Evolutionary conservation across 768 basidiomycete genomes (phyloP).

Genomic region (Lentinula guzmanii): DNA sequence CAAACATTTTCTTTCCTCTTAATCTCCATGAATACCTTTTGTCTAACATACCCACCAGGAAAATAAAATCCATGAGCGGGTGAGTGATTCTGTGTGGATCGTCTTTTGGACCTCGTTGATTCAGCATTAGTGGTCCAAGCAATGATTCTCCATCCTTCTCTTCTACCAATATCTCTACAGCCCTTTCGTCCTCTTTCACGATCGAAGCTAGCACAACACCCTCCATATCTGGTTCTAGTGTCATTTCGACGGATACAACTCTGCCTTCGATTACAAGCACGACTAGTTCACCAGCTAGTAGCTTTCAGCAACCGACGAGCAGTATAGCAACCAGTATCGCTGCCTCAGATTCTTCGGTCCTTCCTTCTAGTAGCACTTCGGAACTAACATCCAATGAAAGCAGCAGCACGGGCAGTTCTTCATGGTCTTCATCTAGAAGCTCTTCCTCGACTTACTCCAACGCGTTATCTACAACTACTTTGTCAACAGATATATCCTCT

Average conservation of each 20-base stretch:
- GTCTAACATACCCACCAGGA: too few species aligned
- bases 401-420: neutral
- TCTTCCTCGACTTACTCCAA: neutral
- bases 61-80: neutral
- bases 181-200: neutral
- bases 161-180: neutral
- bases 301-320: neutral
- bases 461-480: neutral
- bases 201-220: neutral
- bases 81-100: neutral
- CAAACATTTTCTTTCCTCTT: neutral
- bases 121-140: neutral
- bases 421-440: neutral
- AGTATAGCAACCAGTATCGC: neutral
- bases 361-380: neutral
- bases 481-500: neutral
- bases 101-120: neutral
- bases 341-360: neutral
- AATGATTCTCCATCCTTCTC: neutral
- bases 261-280: neutral
- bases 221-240: neutral
- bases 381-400: neutral
- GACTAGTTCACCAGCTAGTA: neutral
- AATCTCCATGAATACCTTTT: neutral
- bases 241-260: neutral